Base-by-base conservation (phyloP, 2,329 filamentous ascomycete genomes). In the Penicillium sp. region DNA sequence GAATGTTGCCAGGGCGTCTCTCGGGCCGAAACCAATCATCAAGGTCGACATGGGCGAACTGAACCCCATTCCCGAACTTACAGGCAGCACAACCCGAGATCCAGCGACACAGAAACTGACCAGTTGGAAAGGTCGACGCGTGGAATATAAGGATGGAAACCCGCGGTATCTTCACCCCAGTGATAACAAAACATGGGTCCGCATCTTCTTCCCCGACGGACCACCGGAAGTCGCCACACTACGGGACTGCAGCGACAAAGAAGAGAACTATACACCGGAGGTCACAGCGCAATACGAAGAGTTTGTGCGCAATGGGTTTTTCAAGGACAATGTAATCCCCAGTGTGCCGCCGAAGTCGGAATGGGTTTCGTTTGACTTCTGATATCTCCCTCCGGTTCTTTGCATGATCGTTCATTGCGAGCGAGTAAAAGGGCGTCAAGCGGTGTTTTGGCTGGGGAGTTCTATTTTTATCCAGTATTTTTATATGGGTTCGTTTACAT, bases 311-410 rank as follows among this genome's bases (percentile, higher is more conserved):
- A 83, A 82, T 20, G 90, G 90, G 0, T 72, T 70, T 30, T 96
- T 96, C 70, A 79, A 82, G 43, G 84, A 84, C 35, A 87, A 86
- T 0, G 65, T 85, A 6, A 88, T 96, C 75, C 92, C 92, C 0
- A 80, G 88, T 63, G 75, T 91, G 47, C 90, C 92, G 20, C 92
- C 92, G 0, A 86, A 86, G 71, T 80, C 84, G 60, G 90, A 93
- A 66, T 93, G 86, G 79, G 86, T 85, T 62, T 72, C 76, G 26
- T 93, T 88, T 82, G 84, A 90, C 67, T 86, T 93, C 65, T 92
- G 71, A 76, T 28, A 21, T 3, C 42, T 21, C n/a, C 33, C n/a
- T 18, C 6, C 6, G 3, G 7, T 14, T 18, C 35, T 40, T 40
- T n/a, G 35, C 35, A 20, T 40, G 35, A 40, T 40, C 14, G 18